Evolutionary conservation across 176 grass and related monocot species (phyloP).

Genomic region (Dendrocalamus sinicus): DNA sequence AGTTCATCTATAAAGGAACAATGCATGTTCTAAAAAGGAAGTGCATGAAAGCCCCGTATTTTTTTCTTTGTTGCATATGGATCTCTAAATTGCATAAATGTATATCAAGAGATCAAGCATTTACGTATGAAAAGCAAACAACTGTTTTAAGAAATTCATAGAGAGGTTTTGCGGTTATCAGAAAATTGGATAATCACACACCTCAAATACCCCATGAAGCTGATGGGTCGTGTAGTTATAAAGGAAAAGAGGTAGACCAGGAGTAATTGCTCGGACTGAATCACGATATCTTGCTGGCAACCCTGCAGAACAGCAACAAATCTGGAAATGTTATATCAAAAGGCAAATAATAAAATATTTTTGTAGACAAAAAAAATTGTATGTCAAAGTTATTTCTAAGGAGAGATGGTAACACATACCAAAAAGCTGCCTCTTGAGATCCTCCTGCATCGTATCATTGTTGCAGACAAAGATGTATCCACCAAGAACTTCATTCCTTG

Average conservation of each 20-base stretch:
- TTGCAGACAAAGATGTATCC: conserved; percentile 99
- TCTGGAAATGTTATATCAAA: conserved; percentile 7
- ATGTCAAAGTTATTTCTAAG: neutral
- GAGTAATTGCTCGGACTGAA: conserved; percentile 96
- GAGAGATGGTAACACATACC: conserved; percentile 54
- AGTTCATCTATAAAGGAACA: conserved; percentile 24
- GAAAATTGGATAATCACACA: conserved; percentile 40
- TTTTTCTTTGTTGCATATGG: neutral
- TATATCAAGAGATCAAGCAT: neutral
- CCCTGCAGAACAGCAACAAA: conserved; percentile 58
- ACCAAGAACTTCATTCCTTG: conserved; percentile 96
- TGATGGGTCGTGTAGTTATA: conserved; percentile 98
- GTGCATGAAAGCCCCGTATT: neutral
- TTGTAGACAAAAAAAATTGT: neutral
- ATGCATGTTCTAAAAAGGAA: neutral
- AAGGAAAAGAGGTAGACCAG: conserved; percentile 95
- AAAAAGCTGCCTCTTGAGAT: conserved; percentile 98
- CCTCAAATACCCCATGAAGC: conserved; percentile 98
- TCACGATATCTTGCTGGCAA: conserved; percentile 96
- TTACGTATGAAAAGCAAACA: neutral
- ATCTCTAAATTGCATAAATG: neutral
- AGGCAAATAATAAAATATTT: neutral
- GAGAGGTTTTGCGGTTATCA: neutral
- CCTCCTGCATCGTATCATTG: conserved; percentile 99
- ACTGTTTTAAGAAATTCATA: neutral